Conservation (phyloP, 805 yeast genomes). For the Nakazawaea anatomiae region DNA sequence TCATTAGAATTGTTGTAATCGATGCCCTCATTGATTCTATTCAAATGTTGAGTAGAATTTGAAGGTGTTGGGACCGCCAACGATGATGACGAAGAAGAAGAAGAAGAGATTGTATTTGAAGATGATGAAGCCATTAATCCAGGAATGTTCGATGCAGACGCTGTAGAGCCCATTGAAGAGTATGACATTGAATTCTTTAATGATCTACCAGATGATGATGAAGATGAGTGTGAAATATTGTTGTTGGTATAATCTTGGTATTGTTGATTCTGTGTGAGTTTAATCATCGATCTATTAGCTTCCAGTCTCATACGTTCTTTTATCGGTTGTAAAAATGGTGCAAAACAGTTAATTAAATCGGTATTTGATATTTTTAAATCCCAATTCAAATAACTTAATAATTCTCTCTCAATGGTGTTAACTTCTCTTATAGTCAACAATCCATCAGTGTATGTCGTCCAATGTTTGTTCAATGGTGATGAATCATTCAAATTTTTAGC, state of each 20-base stretch:
- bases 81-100: slow-evolving; percentile 2
- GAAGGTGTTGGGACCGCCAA: slow-evolving; percentile 9
- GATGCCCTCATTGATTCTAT: not conserved
- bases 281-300: slow-evolving; percentile 2
- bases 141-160: slow-evolving; percentile 1
- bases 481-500: slow-evolving; percentile 92
- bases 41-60: slow-evolving; percentile 3
- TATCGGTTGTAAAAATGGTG: slow-evolving; percentile 73
- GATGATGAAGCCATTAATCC: slow-evolving; percentile 8
- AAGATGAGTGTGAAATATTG: not conserved
- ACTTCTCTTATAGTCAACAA: slow-evolving; percentile 71
- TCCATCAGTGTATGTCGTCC: slow-evolving; percentile 92
- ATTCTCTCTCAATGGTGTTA: slow-evolving; percentile 86
- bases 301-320: slow-evolving; percentile 38
- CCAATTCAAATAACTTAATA: slow-evolving; percentile 82
- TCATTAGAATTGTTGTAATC: not conserved
- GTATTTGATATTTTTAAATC: slow-evolving; percentile 62
- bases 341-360: slow-evolving; percentile 64
- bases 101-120: slow-evolving; percentile 4
- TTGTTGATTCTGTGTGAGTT: slow-evolving; percentile 4
- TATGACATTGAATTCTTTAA: not conserved
- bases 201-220: not conserved
- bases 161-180: not conserved
- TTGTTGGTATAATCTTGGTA: not conserved
- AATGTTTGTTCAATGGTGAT: slow-evolving; percentile 91